Percentiles rank a stretch among this genome's conserved stretches.
Evolutionary conservation across 177 flowering plant species (phyloP).

Genomic region (Tripterygium wilfordii): DNA sequence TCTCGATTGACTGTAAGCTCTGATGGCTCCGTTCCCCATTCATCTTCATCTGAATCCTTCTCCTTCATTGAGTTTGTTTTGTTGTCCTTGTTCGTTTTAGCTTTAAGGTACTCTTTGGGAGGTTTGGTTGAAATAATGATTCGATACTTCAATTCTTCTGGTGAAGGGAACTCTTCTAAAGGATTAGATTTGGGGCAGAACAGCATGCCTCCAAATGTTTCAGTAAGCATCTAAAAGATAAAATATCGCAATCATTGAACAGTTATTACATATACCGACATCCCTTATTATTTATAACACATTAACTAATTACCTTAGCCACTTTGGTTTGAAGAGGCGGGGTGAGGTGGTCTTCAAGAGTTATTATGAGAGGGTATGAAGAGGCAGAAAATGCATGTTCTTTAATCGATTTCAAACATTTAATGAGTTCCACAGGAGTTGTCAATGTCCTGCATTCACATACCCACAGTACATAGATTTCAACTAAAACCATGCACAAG

Average conservation of each 20-base stretch:
- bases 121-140: constrained; percentile 58
- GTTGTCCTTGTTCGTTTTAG: constrained; percentile 16
- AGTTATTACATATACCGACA: too few species aligned
- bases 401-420: constrained; percentile 47
- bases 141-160: constrained; percentile 43
- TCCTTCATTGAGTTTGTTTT: constrained; percentile 11
- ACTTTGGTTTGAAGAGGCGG: constrained; percentile 54
- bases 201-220: constrained; percentile 47
- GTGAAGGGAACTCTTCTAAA: constrained; percentile 42
- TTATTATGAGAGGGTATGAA: constrained; percentile 48
- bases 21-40: constrained; percentile 27
- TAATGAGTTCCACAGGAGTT: constrained; percentile 44
- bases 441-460: constrained; percentile 45
- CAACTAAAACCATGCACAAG: too few species aligned
- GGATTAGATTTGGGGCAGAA: constrained; percentile 31
- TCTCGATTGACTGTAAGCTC: constrained; percentile 13
- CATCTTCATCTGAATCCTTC: constrained; percentile 35
- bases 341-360: constrained; percentile 57
- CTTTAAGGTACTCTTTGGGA: constrained; percentile 45
- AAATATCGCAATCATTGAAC: not conserved
- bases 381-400: constrained; percentile 54
- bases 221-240: constrained; percentile 36
- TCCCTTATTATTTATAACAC: too few species aligned
- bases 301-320: constrained; percentile 52
- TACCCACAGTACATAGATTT: not conserved